Conservation (phyloP, 139 green algal genomes). For the Medakamo hakoo region DNA sequence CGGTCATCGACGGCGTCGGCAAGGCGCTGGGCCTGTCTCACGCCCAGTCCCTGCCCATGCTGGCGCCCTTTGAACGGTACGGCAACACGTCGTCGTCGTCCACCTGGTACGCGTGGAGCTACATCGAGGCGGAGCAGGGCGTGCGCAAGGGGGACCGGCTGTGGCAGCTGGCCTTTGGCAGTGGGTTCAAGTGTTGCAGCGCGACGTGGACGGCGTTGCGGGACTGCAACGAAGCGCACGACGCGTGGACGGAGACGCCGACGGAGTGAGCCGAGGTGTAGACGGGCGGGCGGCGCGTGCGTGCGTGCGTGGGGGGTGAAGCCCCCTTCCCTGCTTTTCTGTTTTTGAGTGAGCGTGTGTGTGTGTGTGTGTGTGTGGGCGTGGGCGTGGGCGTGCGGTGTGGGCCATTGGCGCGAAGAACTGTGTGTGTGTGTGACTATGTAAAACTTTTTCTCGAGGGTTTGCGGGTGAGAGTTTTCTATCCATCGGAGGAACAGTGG, state of each 20-base stretch:
- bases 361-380: no score
- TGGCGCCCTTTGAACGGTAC: constrained; percentile 43
- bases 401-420: no score
- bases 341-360: no score
- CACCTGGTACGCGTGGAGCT: constrained; percentile 40
- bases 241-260: constrained; percentile 8
- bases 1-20: constrained; percentile 32
- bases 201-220: constrained; percentile 15
- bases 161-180: constrained; percentile 23
- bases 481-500: no score
- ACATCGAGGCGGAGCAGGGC: constrained; percentile 8
- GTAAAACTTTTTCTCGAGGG: no score
- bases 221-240: constrained; percentile 1
- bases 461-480: no score
- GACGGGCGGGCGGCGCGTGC: no score
- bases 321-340: no score
- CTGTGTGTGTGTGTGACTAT: no score
- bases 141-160: constrained; percentile 6
- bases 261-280: no score
- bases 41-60: constrained; percentile 28
- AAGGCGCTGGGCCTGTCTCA: constrained; percentile 28
- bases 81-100: constrained; percentile 52
- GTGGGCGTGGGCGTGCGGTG: no score
- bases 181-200: constrained; percentile 20
- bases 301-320: no score